Evolutionary conservation across 768 basidiomycete genomes (phyloP), one percentile per base, ranked within the genome.

Genomic region (Leucocoprinus birnbaumii): DNA sequence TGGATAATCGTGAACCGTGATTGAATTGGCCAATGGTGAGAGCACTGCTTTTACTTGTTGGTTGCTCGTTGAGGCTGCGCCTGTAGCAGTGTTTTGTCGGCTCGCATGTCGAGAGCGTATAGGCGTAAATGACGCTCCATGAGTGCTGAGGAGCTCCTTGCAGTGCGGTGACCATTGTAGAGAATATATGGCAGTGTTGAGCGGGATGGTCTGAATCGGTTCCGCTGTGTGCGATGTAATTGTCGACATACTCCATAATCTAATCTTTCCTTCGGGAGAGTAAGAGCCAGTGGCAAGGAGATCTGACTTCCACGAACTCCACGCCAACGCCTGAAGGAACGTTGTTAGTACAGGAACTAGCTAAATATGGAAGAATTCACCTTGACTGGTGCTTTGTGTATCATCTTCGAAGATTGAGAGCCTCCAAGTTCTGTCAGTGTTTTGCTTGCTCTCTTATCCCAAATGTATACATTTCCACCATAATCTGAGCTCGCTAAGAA

Each of bases 141-240:
- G 94, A 0, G 91, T 93, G 54, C 89, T 91, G n/a, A 94, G 67
- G 51, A 96, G 75, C 65, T 97, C 94, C 62, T 94, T 93, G 58
- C 84, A 80, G 68, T 94, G 90, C 14, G 89, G 83, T 5, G 90
- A 89, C 82, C 88, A 97, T 51, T 89, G 84, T 6, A 96, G 73
- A 11, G 75, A 76, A n/a, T 71, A 61, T 1, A 78, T 68, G 0
- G 87, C 84, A 3, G 92, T 93, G 53, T 94, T 85, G 66, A 96
- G 86, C 7, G 88, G 79, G 4, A 89, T 78, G 0, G 87, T 90
- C 31, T 82, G 76, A 38, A 90, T 52, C 4, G 75, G 73, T 24
- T 66, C 60, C 11, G 71, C 69, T 38, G 53, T 58, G 11, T 59
- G 55, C 18, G 53, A 46, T 18, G 54, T 50, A 35, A 62, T 62